A percentile compares a stretch with the other conserved stretches of the same genome.
phyloP scores from a whole-genome alignment of 2,329 filamentous ascomycete species.

The Monilinia laxa region DNA sequence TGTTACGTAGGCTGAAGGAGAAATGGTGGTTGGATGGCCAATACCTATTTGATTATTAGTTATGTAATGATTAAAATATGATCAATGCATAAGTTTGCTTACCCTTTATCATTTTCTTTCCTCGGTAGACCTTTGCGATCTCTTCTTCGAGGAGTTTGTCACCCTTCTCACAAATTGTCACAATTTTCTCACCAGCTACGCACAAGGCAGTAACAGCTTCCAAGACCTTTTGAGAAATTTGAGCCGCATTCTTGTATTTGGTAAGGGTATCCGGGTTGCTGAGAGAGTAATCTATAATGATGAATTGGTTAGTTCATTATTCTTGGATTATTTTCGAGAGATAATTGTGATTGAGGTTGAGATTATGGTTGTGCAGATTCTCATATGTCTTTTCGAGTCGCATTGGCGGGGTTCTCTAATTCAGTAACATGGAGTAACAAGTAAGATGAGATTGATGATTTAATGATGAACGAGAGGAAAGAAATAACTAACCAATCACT shows the following conservation, averaged over 20 bases:
- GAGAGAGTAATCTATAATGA: slow-evolving; percentile 72
- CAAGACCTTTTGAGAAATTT: slow-evolving; percentile 94
- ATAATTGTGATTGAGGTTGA: no score
- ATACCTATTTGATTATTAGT: slow-evolving; percentile 60
- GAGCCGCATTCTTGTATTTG: slow-evolving; percentile 97
- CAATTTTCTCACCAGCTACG: slow-evolving; percentile 84
- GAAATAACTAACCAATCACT: slow-evolving; percentile 44
- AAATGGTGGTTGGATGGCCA: slow-evolving; percentile 91
- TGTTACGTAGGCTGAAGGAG: slow-evolving; percentile 89
- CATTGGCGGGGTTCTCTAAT: slow-evolving; percentile 36
- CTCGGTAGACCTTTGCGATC: slow-evolving; percentile 92
- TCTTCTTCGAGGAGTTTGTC: slow-evolving; percentile 95
- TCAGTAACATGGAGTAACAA: slow-evolving; percentile 23
- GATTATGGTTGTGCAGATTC: slow-evolving; percentile 13
- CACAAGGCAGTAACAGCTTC: slow-evolving; percentile 75
- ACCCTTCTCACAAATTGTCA: slow-evolving; percentile 91
- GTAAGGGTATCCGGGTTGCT: slow-evolving; percentile 93
- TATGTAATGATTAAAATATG: slow-evolving; percentile 35
- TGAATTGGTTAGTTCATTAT: background rate
- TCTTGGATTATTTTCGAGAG: background rate
- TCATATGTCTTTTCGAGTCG: slow-evolving; percentile 21
- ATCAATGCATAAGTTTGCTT: slow-evolving; percentile 19
- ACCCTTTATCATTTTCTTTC: slow-evolving; percentile 96
- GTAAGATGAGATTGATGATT: slow-evolving; percentile 32
- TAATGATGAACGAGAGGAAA: slow-evolving; percentile 7